Evolutionary conservation across 2,329 filamentous ascomycete genomes (phyloP), one percentile per base, ranked within the genome.

Genomic region (Xylaria sp.): DNA sequence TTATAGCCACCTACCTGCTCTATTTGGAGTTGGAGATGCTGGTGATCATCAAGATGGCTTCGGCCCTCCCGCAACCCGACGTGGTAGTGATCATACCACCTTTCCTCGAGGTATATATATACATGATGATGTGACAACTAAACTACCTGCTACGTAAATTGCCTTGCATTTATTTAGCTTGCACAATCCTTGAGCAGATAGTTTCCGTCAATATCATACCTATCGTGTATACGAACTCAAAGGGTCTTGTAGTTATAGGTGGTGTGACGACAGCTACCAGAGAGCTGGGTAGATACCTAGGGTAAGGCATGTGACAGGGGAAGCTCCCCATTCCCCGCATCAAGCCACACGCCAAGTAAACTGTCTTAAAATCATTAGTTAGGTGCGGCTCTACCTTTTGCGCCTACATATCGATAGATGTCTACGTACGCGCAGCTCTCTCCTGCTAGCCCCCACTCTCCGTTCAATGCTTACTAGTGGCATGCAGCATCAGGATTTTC

Each of bases 281-380:
- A 51, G 26, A 1, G 48, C 49, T 53, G 26, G 49, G 49, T 17
- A 56, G 28, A 17, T 33, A n/a, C n/a, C n/a, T n/a, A 33, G 9
- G 28, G 28, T n/a, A 33, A 13, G 49, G 49, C 28, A 53, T 26
- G 49, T 33, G 49, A 53, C 28, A 33, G 17, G 38, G 38, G 13
- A 40, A 40, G 38, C 15, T 40, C 38, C 28, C 42, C 9, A n/a
- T 49, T 13, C 46, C 59, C 59, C 59, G 59, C 60, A 63, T 56
- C 59, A 44, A 56, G 49, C 60, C 60, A 63, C 60, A 46, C 40
- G 38, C 60, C 49, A 63, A 63, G 9, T 28, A 11, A 58, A 58
- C 20, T 57, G 54, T 28, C 54, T 40, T 57, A 15, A 13, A 40
- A 38, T 60, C 44, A 38, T 60, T 31, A 51, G 51, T 33, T 5